Percentiles rank a stretch among this genome's conserved stretches.
Evolutionary conservation across 768 basidiomycete species (phyloP).

Genomic region (Rhizopogon roseolus): DNA sequence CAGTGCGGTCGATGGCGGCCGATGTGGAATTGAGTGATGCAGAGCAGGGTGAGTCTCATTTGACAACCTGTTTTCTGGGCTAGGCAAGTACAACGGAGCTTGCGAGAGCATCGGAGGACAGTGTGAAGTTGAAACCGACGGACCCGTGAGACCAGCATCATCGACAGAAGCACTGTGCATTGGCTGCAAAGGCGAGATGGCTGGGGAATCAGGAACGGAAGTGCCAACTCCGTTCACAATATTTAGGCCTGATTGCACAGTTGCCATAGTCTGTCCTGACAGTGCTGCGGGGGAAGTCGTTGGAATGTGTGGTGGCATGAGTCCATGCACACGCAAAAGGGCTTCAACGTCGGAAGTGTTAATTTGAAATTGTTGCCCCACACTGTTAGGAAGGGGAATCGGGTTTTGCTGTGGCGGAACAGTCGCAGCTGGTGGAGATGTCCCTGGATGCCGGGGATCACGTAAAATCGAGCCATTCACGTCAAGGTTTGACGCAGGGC

Average conservation of each 20-base stretch:
- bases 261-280: not conserved
- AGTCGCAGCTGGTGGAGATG: not conserved
- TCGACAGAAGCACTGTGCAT: not conserved
- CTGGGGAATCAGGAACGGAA: not conserved
- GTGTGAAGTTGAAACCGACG: not conserved
- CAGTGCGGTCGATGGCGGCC: not conserved
- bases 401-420: not conserved
- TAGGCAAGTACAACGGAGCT: not conserved
- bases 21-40: not conserved
- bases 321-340: slow-evolving; percentile 7
- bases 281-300: not conserved
- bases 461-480: not conserved
- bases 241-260: not conserved
- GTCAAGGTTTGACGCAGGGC: not conserved
- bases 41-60: not conserved
- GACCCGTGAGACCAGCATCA: not conserved
- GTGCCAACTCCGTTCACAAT: not conserved
- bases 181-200: not conserved
- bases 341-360: slow-evolving; percentile 8
- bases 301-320: not conserved
- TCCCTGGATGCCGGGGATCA: slow-evolving; percentile 5
- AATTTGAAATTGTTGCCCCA: slow-evolving; percentile 2
- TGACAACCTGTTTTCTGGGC: not conserved
- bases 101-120: not conserved
- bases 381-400: not conserved